Percentiles rank a stretch among this genome's conserved stretches.
Evolutionary conservation across 768 basidiomycete species (phyloP).

Genomic region (Hygrophorus russula): DNA sequence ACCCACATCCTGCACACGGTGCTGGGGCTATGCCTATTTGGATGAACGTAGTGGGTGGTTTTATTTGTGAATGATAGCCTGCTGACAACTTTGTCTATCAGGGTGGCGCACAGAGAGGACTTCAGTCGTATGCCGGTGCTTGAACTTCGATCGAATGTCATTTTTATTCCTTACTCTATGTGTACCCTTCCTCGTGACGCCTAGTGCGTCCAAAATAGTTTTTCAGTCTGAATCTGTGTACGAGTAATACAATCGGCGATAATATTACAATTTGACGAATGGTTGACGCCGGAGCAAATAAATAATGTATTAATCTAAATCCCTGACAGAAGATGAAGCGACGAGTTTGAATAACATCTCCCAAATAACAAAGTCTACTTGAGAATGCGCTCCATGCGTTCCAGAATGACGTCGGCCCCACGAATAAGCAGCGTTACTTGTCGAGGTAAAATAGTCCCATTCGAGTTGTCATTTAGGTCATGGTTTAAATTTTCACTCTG

Average conservation of each 20-base stretch:
- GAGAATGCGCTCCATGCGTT: conserved; percentile 52
- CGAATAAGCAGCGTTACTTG: conserved; percentile 49
- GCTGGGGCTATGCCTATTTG: conserved; percentile 16
- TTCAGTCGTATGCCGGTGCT: neutral
- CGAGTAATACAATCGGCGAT: no score
- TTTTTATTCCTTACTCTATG: no score
- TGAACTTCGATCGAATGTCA: no score
- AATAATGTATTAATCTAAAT: no score
- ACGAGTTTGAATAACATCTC: no score
- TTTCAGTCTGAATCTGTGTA: no score
- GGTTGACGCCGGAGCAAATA: no score
- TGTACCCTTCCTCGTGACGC: no score
- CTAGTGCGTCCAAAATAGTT: no score
- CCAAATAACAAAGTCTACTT: conserved; percentile 12
- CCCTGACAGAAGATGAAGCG: no score
- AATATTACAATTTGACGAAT: no score
- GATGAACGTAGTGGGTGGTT: conserved; percentile 33
- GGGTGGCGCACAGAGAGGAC: conserved; percentile 1
- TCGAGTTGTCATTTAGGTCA: conserved; percentile 10
- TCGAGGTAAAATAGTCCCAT: conserved; percentile 36
- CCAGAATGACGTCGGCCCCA: conserved; percentile 50
- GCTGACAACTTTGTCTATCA: neutral
- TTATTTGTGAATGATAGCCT: neutral
- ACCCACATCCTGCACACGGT: conserved; percentile 18
- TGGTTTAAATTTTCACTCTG: conserved; percentile 19